Conservation (phyloP, 2,329 filamentous ascomycete genomes). For the Scorias spongiosa region DNA sequence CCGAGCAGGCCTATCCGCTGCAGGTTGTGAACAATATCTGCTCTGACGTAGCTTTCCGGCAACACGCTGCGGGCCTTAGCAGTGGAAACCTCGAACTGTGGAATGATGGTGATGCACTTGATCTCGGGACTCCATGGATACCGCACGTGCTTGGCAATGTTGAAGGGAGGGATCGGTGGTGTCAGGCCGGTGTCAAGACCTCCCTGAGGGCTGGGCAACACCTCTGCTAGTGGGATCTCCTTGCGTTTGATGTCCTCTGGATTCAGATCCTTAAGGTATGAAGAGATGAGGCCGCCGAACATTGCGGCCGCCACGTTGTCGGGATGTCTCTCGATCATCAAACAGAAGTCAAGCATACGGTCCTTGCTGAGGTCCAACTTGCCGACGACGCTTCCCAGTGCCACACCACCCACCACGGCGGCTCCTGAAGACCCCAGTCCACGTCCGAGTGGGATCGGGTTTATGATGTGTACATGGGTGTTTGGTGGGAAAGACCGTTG, state of each 20-base stretch:
- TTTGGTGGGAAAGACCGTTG: slow-evolving; percentile 69
- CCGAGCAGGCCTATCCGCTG: slow-evolving; percentile 86
- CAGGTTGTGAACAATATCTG: slow-evolving; percentile 88
- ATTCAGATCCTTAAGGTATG: slow-evolving; percentile 82
- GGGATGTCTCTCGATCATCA: slow-evolving; percentile 91
- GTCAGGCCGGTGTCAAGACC: slow-evolving; percentile 77
- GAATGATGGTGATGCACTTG: slow-evolving; percentile 93
- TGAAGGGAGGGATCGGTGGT: slow-evolving; percentile 75
- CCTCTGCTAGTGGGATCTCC: slow-evolving; percentile 89
- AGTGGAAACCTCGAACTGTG: slow-evolving; percentile 89
- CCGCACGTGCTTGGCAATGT: slow-evolving; percentile 92
- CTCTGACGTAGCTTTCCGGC: slow-evolving; percentile 61
- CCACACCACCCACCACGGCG: slow-evolving; percentile 88
- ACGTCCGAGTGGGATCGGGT: slow-evolving; percentile 83
- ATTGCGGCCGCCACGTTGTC: slow-evolving; percentile 92
- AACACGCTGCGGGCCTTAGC: slow-evolving; percentile 78
- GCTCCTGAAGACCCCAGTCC: slow-evolving; percentile 92
- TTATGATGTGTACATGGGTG: slow-evolving; percentile 88
- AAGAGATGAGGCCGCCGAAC: slow-evolving; percentile 92
- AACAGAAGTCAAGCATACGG: slow-evolving; percentile 81
- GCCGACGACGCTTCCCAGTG: slow-evolving; percentile 79
- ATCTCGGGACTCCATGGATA: slow-evolving; percentile 90
- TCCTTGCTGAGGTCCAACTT: slow-evolving; percentile 62
- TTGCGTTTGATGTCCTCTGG: slow-evolving; percentile 78
- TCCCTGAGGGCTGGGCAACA: slow-evolving; percentile 76